Evolutionary conservation across 2,329 filamentous ascomycete genomes (phyloP).

Genomic region (Aspergillus hortae): DNA sequence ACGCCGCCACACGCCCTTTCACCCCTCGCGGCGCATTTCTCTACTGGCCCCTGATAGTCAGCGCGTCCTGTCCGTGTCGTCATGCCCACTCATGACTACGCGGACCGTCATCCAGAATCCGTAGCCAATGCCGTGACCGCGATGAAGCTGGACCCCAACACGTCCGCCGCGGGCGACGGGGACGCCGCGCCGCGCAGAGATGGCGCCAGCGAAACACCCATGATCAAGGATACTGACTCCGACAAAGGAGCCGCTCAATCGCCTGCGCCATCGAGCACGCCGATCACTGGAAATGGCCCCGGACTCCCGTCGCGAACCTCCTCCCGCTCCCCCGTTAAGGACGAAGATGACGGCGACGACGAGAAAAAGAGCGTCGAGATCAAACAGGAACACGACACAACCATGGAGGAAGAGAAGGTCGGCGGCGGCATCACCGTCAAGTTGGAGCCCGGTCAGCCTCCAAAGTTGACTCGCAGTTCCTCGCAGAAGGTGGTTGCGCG

Average conservation of each 20-base stretch:
- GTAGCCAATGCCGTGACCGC: constrained; percentile 35
- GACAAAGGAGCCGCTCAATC: too few species aligned
- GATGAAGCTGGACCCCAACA: constrained; percentile 31
- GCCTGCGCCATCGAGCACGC: too few species aligned
- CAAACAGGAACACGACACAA: constrained; percentile 1
- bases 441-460: constrained; percentile 61
- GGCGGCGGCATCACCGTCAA: constrained; percentile 61
- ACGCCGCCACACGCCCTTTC: constrained; percentile 3
- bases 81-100: constrained; percentile 42
- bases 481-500: constrained; percentile 66
- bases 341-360: constrained; percentile 24
- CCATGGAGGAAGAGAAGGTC: constrained; percentile 48
- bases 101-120: constrained; percentile 34
- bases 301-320: constrained; percentile 13
- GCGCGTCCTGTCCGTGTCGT: constrained; percentile 33
- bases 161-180: constrained; percentile 3
- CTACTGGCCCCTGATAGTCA: constrained; percentile 15
- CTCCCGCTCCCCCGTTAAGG: constrained; percentile 25
- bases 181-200: constrained; percentile 12
- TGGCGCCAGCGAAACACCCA: constrained; percentile 10
- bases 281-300: too few species aligned
- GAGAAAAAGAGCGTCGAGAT: constrained; percentile 18
- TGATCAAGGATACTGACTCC: too few species aligned
- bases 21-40: constrained; percentile 10
- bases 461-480: constrained; percentile 69